Evolutionary conservation across 352 stramenopile genomes (phyloP).

Genomic region (Phytophthora pluvialis): DNA sequence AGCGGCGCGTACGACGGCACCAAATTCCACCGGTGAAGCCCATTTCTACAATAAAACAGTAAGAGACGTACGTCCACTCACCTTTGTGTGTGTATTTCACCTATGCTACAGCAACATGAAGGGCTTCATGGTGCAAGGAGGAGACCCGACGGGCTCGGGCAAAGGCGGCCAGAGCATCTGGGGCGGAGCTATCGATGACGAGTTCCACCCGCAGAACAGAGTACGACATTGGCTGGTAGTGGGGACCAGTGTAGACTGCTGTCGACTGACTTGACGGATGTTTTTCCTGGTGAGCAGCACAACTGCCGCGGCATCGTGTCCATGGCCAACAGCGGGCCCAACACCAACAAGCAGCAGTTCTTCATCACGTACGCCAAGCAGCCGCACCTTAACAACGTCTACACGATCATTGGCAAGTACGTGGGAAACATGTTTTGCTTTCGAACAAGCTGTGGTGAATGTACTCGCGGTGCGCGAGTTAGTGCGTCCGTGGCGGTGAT

Average conservation of each 20-base stretch:
- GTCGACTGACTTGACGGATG: conserved; percentile 11
- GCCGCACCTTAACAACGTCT: conserved; percentile 98
- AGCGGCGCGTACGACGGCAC: conserved; percentile 91
- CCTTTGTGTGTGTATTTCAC: neutral
- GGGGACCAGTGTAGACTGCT: neutral
- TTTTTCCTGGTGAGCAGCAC: conserved; percentile 54
- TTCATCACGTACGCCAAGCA: conserved; percentile 98
- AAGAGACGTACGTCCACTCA: neutral
- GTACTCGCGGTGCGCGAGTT: conserved; percentile 27
- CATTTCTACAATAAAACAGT: neutral
- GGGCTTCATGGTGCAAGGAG: conserved; percentile 90
- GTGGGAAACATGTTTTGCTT: conserved; percentile 26
- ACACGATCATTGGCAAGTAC: conserved; percentile 97
- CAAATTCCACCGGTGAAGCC: conserved; percentile 87
- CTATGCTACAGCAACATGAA: conserved; percentile 75
- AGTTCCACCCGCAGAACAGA: conserved; percentile 91
- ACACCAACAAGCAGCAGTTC: conserved; percentile 97
- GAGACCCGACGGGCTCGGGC: conserved; percentile 90
- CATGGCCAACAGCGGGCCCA: conserved; percentile 92
- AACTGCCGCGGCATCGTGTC: conserved; percentile 91
- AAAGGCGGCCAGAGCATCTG: conserved; percentile 93
- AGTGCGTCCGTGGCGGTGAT: neutral
- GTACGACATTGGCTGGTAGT: conserved; percentile 27
- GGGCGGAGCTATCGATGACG: conserved; percentile 89
- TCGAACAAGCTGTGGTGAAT: conserved; percentile 8